Percentiles rank a stretch among this genome's conserved stretches.
These are phyloP conservation scores for Abortiporus biennis DNA, from an alignment of 1,284 basidiomycete genomes.

Conservation along the genomic window DNA sequence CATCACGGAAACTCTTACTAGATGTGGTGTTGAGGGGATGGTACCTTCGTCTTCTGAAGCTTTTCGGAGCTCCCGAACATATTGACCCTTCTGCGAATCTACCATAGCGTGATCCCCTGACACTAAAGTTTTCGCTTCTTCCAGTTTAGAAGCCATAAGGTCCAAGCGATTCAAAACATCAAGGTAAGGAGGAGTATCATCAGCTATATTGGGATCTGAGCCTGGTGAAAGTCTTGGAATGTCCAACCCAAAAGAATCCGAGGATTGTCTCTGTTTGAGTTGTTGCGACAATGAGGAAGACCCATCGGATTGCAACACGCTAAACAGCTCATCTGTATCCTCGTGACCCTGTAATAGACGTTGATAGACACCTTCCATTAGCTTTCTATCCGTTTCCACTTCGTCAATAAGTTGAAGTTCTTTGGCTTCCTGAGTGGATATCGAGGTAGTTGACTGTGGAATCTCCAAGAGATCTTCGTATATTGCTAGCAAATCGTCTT, in stretches of 20 bases:
- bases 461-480: slow-evolving; percentile 46
- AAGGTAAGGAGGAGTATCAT: too few species aligned
- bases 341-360: neutral
- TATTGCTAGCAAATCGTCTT: slow-evolving; percentile 41
- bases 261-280: too few species aligned
- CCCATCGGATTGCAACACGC: neutral
- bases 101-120: neutral
- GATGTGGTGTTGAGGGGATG: too few species aligned
- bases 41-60: too few species aligned
- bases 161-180: slow-evolving; percentile 8
- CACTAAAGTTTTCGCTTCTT: neutral
- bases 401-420: neutral
- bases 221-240: too few species aligned
- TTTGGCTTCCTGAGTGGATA: neutral
- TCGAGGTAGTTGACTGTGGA: slow-evolving; percentile 10
- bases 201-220: too few species aligned
- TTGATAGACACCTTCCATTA: slow-evolving; percentile 5
- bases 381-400: slow-evolving; percentile 6
- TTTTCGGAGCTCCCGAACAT: too few species aligned
- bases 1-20: slow-evolving; percentile 29
- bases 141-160: neutral
- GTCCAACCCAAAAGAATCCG: too few species aligned
- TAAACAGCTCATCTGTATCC: neutral
- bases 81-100: neutral
- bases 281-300: neutral